These are phyloP conservation scores for Pestalotiopsis sp. DNA, from an alignment of 2,329 filamentous ascomycete genomes.

Conservation along the genomic window DNA sequence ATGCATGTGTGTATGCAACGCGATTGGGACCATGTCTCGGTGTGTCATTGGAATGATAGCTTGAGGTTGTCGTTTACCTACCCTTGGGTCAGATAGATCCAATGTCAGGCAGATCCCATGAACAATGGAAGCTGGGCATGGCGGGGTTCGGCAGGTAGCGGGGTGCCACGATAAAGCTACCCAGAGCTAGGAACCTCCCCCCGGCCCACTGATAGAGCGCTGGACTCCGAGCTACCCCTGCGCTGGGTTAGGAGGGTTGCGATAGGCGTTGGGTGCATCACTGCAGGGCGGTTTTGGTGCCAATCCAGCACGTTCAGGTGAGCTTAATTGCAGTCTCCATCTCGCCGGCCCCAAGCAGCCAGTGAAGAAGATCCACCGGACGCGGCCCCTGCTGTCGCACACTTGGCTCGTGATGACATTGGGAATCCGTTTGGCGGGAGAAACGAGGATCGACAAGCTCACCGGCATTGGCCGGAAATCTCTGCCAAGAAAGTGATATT, in stretches of 20 bases:
- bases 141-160: constrained; percentile 1
- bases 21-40: constrained; percentile 1
- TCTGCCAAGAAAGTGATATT: neutral
- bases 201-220: constrained; percentile 4
- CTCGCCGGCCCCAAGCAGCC: neutral
- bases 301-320: neutral
- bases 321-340: neutral
- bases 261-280: neutral
- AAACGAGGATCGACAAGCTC: neutral
- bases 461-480: neutral
- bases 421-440: neutral
- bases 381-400: neutral
- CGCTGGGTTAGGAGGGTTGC: neutral
- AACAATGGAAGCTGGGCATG: neutral
- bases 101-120: neutral
- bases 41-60: constrained; percentile 3
- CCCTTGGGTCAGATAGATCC: neutral
- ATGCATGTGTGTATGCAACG: neutral
- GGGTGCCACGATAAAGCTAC: constrained; percentile 8
- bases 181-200: neutral
- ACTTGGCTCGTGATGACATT: neutral
- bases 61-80: neutral
- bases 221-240: constrained; percentile 4
- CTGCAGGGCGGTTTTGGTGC: neutral
- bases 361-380: neutral